phyloP scores from a whole-genome alignment of 768 basidiomycete genomes.

The Leccinum sublutescens region DNA sequence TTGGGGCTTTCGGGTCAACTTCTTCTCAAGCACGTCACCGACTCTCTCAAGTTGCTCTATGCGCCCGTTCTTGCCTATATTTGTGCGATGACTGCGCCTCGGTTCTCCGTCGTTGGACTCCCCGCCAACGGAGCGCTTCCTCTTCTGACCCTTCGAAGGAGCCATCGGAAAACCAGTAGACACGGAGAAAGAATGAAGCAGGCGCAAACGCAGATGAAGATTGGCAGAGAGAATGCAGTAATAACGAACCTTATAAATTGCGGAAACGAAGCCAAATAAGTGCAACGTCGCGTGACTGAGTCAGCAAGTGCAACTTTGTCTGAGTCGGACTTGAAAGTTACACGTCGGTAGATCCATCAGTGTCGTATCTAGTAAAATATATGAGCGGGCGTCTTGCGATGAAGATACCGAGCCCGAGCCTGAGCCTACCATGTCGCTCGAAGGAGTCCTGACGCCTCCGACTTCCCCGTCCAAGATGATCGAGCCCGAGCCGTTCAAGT shows the following conservation, averaged over 20 bases:
- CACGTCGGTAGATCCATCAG: no score
- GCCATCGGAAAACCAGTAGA: no score
- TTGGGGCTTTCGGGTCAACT: not conserved
- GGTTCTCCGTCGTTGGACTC: not conserved
- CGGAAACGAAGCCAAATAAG: no score
- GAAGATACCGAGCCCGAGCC: constrained; percentile 3
- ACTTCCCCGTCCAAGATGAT: constrained; percentile 40
- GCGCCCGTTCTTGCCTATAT: not conserved
- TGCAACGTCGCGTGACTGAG: no score
- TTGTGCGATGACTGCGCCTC: not conserved
- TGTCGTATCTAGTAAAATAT: no score
- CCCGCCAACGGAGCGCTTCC: not conserved
- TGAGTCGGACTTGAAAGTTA: no score
- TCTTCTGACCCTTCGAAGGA: not conserved
- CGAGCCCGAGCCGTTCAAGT: constrained; percentile 3
- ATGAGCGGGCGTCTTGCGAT: constrained; percentile 38
- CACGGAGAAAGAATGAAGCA: no score
- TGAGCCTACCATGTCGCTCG: constrained; percentile 25
- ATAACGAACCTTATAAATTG: no score
- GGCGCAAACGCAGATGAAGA: no score
- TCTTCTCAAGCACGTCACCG: not conserved
- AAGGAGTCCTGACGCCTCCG: constrained; percentile 18
- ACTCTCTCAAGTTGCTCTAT: not conserved
- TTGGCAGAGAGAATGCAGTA: no score
- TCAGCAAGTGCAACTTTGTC: no score